Evolutionary conservation across 371 early-diverging fungal genomes (phyloP).

Genomic region (Syncephalastrum monosporum): DNA sequence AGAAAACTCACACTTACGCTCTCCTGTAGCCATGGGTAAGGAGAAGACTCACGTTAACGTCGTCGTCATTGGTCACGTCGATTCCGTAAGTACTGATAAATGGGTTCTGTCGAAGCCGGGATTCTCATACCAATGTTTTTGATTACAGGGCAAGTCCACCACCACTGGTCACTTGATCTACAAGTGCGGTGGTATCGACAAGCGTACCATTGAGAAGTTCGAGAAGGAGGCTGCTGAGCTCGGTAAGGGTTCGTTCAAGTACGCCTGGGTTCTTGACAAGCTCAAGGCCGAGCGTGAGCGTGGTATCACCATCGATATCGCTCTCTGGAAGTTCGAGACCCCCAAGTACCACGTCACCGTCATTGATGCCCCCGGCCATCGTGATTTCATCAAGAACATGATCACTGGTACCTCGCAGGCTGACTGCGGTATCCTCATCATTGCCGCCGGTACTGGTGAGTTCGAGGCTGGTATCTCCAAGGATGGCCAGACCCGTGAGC

Average conservation of each 20-base stretch:
- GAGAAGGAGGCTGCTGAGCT: slow-evolving; percentile 97
- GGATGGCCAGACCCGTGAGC: slow-evolving; percentile 97
- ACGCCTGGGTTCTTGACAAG: slow-evolving; percentile 96
- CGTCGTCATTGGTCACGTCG: slow-evolving; percentile 99
- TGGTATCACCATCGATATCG: slow-evolving; percentile 88
- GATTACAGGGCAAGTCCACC: slow-evolving; percentile 79
- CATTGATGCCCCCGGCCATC: slow-evolving; percentile 99
- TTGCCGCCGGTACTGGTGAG: slow-evolving; percentile 92
- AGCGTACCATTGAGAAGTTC: slow-evolving; percentile 99
- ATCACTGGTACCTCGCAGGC: slow-evolving; percentile 96
- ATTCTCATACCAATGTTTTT: slow-evolving; percentile 62
- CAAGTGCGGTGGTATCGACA: slow-evolving; percentile 98
- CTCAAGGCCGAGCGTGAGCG: slow-evolving; percentile 97
- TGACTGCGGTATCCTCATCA: slow-evolving; percentile 81
- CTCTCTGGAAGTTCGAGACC: slow-evolving; percentile 97
- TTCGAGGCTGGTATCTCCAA: slow-evolving; percentile 98
- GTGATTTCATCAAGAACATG: slow-evolving; percentile 99
- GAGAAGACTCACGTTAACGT: slow-evolving; percentile 95
- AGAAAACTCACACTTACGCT: no score
- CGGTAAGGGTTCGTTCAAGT: slow-evolving; percentile 98
- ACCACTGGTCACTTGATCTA: slow-evolving; percentile 93
- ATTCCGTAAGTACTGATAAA: slow-evolving; percentile 95
- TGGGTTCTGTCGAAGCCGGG: slow-evolving; percentile 97
- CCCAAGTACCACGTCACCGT: slow-evolving; percentile 93
- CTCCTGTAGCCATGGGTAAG: slow-evolving; percentile 73